Base-by-base conservation (phyloP, 177 flowering plant species). In the Telopea speciosissima region DNA sequence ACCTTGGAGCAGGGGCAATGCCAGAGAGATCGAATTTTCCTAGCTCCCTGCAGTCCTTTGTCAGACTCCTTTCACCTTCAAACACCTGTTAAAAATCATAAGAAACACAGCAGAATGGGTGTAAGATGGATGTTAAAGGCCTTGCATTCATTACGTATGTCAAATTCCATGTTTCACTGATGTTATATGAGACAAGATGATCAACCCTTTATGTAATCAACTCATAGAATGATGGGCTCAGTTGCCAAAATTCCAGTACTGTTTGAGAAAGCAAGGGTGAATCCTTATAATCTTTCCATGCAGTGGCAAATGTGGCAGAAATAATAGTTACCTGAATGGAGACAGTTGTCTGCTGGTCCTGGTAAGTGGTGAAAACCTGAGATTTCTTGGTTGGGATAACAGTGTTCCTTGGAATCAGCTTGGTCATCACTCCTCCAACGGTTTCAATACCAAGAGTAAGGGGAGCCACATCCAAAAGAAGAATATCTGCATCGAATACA, bases 361-460 rank as follows among this genome's bases (percentile, higher is more conserved):
- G 79, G 54, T 76, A 76, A 49, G 85, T 82, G 62, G 83, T 80
- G 76, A 82, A 80, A 28, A 76, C 78, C 80, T 80, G 80, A 62
- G 81, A 74, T 65, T 76, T 78, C 74, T 78, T 80, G 60, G 83
- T 75, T 45, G 85, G 85, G 73, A 82, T 80, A 24, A 76, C 83
- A 21, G 78, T 78, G 81, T 82, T 82, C 54, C 85, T 80, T 19
- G 81, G 83, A 66, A 82, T 82, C 76, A 82, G 65, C 68, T 82
- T 82, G 72, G 81, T 78, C 85, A 80, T 82, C 72, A 78, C 81
- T 22, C 83, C 80, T 14, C 81, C 85, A 63, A 80, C 80, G 11
- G 85, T 80, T 75, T 78, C 83, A 58, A 82, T 76, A 52, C 85
- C 85, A 69, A 82, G 85, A 25, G 81, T 82, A 26, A 82, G 79